phyloP scores from a whole-genome alignment of 768 basidiomycete genomes.

The Gloeophyllum trabeum region DNA sequence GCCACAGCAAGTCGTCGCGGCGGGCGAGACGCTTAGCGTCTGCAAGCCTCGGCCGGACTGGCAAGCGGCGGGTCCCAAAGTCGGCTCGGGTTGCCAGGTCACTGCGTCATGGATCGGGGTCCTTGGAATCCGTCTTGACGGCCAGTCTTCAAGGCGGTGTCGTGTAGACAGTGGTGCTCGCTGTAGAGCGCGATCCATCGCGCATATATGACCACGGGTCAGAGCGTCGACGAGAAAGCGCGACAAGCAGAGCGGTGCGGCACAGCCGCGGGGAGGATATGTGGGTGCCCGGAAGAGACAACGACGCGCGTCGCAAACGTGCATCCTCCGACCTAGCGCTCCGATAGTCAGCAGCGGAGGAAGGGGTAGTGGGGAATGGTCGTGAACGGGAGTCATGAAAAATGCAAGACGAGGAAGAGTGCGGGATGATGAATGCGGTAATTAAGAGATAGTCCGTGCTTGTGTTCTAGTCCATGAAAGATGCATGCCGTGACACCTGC shows the following conservation, averaged over 20 bases:
- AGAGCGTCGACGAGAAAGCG: not conserved
- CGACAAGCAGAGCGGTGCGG: not conserved
- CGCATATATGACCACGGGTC: not conserved
- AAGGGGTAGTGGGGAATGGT: no score
- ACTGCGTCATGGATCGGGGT: not conserved
- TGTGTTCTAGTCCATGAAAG: not conserved
- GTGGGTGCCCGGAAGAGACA: not conserved
- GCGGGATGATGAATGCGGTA: not conserved
- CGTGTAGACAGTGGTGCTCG: not conserved
- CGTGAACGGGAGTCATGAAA: not conserved
- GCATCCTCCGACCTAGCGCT: no score
- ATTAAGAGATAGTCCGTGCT: not conserved
- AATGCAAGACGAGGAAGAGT: no score
- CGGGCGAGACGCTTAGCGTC: not conserved
- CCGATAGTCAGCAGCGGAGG: not conserved
- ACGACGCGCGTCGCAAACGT: not conserved
- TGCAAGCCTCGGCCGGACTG: no score
- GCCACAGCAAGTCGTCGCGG: not conserved
- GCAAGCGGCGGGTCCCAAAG: no score
- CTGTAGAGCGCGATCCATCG: no score
- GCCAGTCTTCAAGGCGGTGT: not conserved
- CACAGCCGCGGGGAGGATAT: not conserved
- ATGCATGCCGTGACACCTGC: not conserved
- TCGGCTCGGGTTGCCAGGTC: not conserved
- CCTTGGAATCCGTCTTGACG: not conserved